These are phyloP conservation scores for Aquilaria yunnanensis DNA, from an alignment of 345 rosid species.

Conservation along the genomic window DNA sequence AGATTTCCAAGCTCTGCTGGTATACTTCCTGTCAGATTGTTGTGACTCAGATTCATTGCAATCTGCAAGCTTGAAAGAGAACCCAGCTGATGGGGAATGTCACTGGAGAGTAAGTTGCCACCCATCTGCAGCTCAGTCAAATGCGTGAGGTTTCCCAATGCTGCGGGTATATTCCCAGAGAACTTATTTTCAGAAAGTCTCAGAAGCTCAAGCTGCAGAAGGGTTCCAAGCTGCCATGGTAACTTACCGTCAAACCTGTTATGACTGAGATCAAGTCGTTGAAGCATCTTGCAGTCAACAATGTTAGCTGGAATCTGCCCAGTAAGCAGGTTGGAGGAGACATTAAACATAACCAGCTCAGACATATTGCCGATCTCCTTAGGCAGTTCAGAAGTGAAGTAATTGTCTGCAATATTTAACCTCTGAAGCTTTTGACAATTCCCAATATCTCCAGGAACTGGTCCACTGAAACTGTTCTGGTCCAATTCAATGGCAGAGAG, in stretches of 20 bases:
- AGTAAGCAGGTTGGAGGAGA: constrained; percentile 63
- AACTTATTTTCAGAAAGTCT: constrained; percentile 74
- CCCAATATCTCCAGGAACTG: constrained; percentile 62
- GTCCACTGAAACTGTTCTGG: constrained; percentile 73
- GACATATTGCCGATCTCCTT: constrained; percentile 72
- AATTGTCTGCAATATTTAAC: constrained; percentile 70
- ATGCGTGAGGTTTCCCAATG: constrained; percentile 66
- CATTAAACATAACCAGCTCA: constrained; percentile 68
- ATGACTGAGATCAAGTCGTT: constrained; percentile 76
- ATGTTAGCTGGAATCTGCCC: constrained; percentile 69
- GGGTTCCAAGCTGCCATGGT: constrained; percentile 68
- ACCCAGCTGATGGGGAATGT: constrained; percentile 73
- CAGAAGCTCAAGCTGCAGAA: constrained; percentile 80
- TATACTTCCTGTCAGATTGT: constrained; percentile 59
- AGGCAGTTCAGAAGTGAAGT: constrained; percentile 54
- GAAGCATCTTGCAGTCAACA: constrained; percentile 73
- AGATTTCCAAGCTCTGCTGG: constrained; percentile 81
- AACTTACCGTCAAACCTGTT: constrained; percentile 60
- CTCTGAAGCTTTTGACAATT: constrained; percentile 66
- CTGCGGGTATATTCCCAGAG: constrained; percentile 63
- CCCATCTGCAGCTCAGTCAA: constrained; percentile 93
- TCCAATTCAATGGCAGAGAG: constrained; percentile 74
- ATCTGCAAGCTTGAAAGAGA: constrained; percentile 80
- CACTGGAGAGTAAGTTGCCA: constrained; percentile 71
- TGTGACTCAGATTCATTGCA: constrained; percentile 86